Evolutionary conservation across 2,329 filamentous ascomycete species (phyloP).

Genomic region (Aspergillus quadrilineatus): DNA sequence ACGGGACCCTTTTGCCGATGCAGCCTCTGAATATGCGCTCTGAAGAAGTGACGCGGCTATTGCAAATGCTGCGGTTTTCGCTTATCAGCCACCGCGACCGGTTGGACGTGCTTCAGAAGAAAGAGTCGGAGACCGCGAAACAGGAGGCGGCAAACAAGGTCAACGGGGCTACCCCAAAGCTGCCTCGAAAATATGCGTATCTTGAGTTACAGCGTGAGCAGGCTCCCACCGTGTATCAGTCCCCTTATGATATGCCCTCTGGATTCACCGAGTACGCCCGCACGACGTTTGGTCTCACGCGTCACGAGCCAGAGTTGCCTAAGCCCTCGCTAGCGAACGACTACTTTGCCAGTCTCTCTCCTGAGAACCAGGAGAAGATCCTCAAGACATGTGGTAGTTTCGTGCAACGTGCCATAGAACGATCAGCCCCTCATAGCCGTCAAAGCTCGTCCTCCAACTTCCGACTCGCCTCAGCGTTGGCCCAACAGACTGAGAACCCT

Average conservation of each 20-base stretch:
- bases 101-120: conserved; percentile 40
- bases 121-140: conserved; percentile 36
- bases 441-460: conserved; percentile 40
- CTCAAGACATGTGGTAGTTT: conserved; percentile 44
- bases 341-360: conserved; percentile 41
- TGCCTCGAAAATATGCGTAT: conserved; percentile 41
- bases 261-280: conserved; percentile 45
- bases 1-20: conserved; percentile 39
- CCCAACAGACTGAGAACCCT: conserved; percentile 41
- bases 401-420: conserved; percentile 40
- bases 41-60: conserved; percentile 43
- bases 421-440: conserved; percentile 38
- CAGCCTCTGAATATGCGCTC: conserved; percentile 46
- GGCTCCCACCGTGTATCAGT: conserved; percentile 42
- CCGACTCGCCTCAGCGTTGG: conserved; percentile 39
- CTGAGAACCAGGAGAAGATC: conserved; percentile 43
- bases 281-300: conserved; percentile 38
- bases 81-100: conserved; percentile 41
- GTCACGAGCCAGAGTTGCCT: conserved; percentile 34
- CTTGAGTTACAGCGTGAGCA: conserved; percentile 41
- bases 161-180: conserved; percentile 30
- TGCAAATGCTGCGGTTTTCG: conserved; percentile 47
- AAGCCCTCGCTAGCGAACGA: conserved; percentile 44
- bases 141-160: conserved; percentile 33
- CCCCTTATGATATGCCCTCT: conserved; percentile 45